Conservation (phyloP, 257 asterid species). For the Coffea eugenioides region DNA sequence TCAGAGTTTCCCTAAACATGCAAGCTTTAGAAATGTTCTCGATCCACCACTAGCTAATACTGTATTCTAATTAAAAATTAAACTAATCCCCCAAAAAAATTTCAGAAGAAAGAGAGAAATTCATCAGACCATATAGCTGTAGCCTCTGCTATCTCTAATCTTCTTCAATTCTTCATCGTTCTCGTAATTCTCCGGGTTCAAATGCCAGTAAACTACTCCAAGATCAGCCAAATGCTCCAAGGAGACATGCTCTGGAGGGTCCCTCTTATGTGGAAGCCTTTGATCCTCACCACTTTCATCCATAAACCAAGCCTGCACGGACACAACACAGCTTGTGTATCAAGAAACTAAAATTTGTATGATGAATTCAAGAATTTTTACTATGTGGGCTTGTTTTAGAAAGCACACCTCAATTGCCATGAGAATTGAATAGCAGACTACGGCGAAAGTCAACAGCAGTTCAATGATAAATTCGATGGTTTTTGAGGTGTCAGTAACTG, state of each 20-base stretch:
- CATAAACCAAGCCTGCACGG: conserved; percentile 71
- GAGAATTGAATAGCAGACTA: neutral
- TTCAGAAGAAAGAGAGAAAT: neutral
- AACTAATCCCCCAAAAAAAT: too few species aligned
- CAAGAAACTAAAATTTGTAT: too few species aligned
- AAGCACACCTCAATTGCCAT: conserved; percentile 65
- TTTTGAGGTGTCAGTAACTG: neutral
- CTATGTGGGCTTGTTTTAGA: neutral
- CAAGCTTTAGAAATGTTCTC: too few species aligned
- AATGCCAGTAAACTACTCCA: conserved; percentile 68
- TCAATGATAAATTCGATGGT: neutral
- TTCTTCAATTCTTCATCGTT: conserved; percentile 61
- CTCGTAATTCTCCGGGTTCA: conserved; percentile 60
- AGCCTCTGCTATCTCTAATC: conserved; percentile 68
- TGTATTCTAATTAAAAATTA: too few species aligned
- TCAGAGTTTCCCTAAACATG: too few species aligned
- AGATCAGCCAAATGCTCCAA: conserved; percentile 53
- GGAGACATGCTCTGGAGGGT: conserved; percentile 59
- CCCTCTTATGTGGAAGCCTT: conserved; percentile 58
- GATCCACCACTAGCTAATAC: too few species aligned
- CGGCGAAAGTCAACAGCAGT: neutral
- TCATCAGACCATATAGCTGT: conserved; percentile 54
- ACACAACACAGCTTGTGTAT: neutral
- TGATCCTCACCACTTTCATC: conserved; percentile 69
- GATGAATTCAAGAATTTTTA: neutral